Percentiles rank a stretch among this genome's conserved stretches.
Evolutionary conservation across 169 alveolate genomes (phyloP).

Genomic region (Plasmodium billcollinsi): DNA sequence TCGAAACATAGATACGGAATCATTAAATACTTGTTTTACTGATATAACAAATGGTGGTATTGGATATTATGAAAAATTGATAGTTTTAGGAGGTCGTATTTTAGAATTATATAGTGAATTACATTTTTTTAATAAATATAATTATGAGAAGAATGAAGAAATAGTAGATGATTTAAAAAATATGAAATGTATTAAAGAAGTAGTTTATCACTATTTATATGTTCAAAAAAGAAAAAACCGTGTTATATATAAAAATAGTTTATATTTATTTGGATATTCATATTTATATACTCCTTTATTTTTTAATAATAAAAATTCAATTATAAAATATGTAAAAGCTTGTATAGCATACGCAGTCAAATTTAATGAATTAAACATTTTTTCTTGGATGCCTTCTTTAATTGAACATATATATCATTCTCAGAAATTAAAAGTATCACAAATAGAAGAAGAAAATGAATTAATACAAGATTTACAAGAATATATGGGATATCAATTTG

Average conservation of each 20-base stretch:
- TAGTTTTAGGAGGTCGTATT: conserved; percentile 55
- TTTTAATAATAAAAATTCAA: conserved; percentile 64
- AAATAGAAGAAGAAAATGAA: conserved; percentile 46
- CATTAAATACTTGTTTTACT: conserved; percentile 58
- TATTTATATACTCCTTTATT: conserved; percentile 64
- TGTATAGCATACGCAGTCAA: conserved; percentile 70
- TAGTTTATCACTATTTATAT: conserved; percentile 55
- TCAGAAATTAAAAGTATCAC: conserved; percentile 44
- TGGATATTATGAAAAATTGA: conserved; percentile 51
- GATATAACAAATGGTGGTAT: conserved; percentile 70
- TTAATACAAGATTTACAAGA: conserved; percentile 60
- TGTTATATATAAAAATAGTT: conserved; percentile 42
- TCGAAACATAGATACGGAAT: conserved; percentile 45
- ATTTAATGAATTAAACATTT: conserved; percentile 45
- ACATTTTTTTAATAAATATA: conserved; percentile 57
- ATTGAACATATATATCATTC: conserved; percentile 62
- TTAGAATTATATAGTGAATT: conserved; percentile 63
- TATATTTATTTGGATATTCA: conserved; percentile 58
- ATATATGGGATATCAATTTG: conserved; percentile 51
- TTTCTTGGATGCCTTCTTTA: conserved; percentile 69
- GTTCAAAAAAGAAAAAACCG: conserved; percentile 73
- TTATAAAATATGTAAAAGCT: conserved; percentile 63
- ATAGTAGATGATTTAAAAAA: conserved; percentile 21
- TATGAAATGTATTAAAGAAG: conserved; percentile 43
- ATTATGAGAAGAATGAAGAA: conserved; percentile 59